These are phyloP conservation scores for Cyclotella sp. DNA, from an alignment of 108 stramenopile genomes.

Conservation along the genomic window DNA sequence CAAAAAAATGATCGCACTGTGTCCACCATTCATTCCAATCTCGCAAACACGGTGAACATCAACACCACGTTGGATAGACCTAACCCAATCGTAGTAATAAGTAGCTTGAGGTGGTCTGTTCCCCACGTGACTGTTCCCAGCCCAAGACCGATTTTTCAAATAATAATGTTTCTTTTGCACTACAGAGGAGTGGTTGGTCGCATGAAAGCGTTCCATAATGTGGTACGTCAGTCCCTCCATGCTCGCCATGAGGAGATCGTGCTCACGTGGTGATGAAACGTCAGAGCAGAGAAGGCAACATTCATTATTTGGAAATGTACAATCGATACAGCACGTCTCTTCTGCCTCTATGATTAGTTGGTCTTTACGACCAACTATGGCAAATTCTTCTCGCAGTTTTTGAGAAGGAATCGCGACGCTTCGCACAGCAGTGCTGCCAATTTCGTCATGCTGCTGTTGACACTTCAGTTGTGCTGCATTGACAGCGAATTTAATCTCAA, in stretches of 20 bases:
- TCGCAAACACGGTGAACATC: constrained; percentile 16
- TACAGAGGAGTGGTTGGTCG: too few species aligned
- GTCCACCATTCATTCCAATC: constrained; percentile 41
- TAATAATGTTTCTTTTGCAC: neutral
- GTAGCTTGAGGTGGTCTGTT: constrained; percentile 29
- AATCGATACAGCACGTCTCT: constrained; percentile 16
- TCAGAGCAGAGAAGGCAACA: constrained; percentile 20
- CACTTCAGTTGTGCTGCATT: too few species aligned
- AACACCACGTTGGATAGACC: constrained; percentile 3
- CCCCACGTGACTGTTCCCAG: constrained; percentile 33
- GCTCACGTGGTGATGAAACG: constrained; percentile 19
- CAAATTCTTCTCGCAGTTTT: too few species aligned
- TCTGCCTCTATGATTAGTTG: too few species aligned
- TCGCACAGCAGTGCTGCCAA: too few species aligned
- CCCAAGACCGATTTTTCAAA: constrained; percentile 17
- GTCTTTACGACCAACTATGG: too few species aligned
- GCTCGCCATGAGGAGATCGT: constrained; percentile 29
- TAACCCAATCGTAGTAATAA: constrained; percentile 31
- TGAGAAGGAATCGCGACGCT: too few species aligned
- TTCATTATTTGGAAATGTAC: constrained; percentile 6
- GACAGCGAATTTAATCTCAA: too few species aligned
- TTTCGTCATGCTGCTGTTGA: too few species aligned
- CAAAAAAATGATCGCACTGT: constrained; percentile 26
- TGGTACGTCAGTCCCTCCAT: constrained; percentile 30
- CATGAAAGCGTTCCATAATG: constrained; percentile 13